These are phyloP conservation scores for Aspergillus steynii DNA, from an alignment of 495 filamentous ascomycete genomes.

Conservation along the genomic window DNA sequence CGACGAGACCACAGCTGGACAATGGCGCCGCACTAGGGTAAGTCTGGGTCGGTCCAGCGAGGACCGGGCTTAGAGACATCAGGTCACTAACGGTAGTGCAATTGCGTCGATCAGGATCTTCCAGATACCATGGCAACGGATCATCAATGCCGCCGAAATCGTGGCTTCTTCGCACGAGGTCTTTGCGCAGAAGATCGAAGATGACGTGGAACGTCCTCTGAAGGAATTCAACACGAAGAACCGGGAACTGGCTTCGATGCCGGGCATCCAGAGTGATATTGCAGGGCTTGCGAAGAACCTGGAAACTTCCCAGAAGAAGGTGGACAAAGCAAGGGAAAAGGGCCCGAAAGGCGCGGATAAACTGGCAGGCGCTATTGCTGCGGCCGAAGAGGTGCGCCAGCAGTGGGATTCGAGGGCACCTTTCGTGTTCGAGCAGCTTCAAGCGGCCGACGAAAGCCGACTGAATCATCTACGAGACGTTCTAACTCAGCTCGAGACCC, in stretches of 20 bases:
- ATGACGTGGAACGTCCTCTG: conserved; percentile 85
- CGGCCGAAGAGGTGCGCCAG: conserved; percentile 72
- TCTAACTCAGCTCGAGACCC: conserved; percentile 88
- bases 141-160: conserved; percentile 74
- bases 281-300: conserved; percentile 78
- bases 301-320: conserved; percentile 80
- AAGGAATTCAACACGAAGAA: conserved; percentile 70
- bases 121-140: conserved; percentile 87
- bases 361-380: conserved; percentile 71
- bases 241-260: conserved; percentile 82
- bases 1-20: conserved; percentile 65
- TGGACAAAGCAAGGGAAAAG: conserved; percentile 81
- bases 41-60: conserved; percentile 20
- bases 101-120: conserved; percentile 65
- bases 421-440: conserved; percentile 92
- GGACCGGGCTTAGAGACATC: neutral
- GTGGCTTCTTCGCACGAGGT: conserved; percentile 82
- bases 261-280: conserved; percentile 79
- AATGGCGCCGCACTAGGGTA: conserved; percentile 83
- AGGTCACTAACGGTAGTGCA: conserved; percentile 1
- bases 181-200: conserved; percentile 82
- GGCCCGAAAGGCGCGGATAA: conserved; percentile 79
- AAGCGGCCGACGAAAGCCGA: conserved; percentile 85
- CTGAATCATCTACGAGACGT: conserved; percentile 91
- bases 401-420: conserved; percentile 97